Evolutionary conservation across 129 eudicot genomes (phyloP).

Genomic region (Centaurea solstitialis): DNA sequence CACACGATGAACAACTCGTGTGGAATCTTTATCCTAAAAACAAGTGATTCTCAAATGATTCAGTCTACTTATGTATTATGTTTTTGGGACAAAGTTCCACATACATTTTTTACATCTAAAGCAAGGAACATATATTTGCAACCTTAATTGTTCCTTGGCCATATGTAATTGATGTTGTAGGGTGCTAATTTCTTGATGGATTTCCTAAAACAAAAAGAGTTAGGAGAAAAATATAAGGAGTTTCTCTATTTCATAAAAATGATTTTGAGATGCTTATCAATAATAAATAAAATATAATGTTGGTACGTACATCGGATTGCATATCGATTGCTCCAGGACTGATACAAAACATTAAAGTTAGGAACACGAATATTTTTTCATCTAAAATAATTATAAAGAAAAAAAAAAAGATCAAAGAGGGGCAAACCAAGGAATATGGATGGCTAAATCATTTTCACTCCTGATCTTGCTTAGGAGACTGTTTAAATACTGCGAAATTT

Average conservation of each 20-base stretch:
- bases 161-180: slow-evolving; percentile 59
- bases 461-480: slow-evolving; percentile 62
- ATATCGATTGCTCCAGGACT: slow-evolving; percentile 40
- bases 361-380: neutral
- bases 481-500: slow-evolving; percentile 56
- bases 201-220: slow-evolving; percentile 40
- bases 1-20: neutral
- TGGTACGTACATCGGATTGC: slow-evolving; percentile 53
- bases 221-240: neutral
- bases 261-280: neutral
- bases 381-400: neutral
- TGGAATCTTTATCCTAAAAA: neutral
- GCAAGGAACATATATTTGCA: neutral
- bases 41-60: neutral
- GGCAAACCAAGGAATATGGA: slow-evolving; percentile 49
- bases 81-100: neutral
- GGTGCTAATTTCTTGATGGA: slow-evolving; percentile 55
- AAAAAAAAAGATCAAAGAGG: neutral
- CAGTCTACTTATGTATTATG: too few species aligned
- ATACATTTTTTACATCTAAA: neutral
- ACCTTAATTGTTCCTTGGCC: slow-evolving; percentile 70
- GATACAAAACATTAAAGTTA: slow-evolving; percentile 23
- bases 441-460: slow-evolving; percentile 65
- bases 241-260: neutral
- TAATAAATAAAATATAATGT: neutral